Evolutionary conservation across 495 filamentous ascomycete species (phyloP).

Genomic region (Elasticomyces elasticus): DNA sequence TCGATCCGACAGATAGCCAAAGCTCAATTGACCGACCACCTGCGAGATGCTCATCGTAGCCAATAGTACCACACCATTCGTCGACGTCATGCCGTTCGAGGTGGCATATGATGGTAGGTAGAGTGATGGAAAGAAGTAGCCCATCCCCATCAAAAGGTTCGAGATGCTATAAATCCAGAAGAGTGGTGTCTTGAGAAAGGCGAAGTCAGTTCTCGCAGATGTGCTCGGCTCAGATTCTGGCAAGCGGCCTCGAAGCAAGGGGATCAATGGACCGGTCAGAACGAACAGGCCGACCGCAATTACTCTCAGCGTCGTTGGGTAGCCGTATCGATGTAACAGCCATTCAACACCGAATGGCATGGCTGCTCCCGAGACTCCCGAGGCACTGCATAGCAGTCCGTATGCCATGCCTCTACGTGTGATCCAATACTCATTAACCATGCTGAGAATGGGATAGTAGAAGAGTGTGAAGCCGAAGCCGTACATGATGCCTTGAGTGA

Average conservation of each 20-base stretch:
- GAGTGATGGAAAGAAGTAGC: conserved; percentile 30
- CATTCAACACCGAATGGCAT: conserved; percentile 2
- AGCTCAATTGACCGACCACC: conserved; percentile 29
- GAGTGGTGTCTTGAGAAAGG: conserved; percentile 23
- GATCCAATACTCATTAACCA: conserved; percentile 18
- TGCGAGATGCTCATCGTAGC: conserved; percentile 30
- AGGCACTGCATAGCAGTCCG: conserved; percentile 10
- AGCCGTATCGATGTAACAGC: conserved; percentile 11
- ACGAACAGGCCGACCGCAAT: conserved; percentile 10
- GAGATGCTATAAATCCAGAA: conserved; percentile 30
- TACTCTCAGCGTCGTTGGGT: conserved; percentile 3
- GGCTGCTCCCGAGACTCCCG: conserved; percentile 7
- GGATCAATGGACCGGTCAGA: conserved; percentile 8
- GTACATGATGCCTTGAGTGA: conserved; percentile 34
- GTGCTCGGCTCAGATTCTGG: neutral
- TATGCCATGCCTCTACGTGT: conserved; percentile 14
- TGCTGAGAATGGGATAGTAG: conserved; percentile 29
- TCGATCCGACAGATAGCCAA: conserved; percentile 31
- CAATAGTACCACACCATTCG: conserved; percentile 28
- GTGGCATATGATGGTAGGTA: conserved; percentile 32
- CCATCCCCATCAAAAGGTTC: conserved; percentile 29
- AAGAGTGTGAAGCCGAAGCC: conserved; percentile 32
- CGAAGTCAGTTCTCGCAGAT: conserved; percentile 10
- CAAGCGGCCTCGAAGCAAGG: conserved; percentile 10
- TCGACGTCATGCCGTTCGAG: conserved; percentile 24